Base-by-base conservation (phyloP, 2,329 filamentous ascomycete species). In the Cladophialophora immunda region DNA sequence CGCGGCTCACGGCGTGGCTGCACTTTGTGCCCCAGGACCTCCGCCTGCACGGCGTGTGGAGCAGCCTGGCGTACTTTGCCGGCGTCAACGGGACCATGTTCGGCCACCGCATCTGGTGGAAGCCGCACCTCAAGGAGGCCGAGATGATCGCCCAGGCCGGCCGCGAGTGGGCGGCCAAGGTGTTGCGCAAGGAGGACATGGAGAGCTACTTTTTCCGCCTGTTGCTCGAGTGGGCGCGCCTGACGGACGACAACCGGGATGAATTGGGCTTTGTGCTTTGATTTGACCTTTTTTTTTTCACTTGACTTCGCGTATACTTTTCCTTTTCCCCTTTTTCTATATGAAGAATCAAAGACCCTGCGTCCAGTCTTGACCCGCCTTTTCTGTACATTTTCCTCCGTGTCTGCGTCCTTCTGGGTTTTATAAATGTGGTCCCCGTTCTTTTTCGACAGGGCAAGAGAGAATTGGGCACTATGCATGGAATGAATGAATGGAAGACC, bases 21-120 rank as follows among this genome's bases (percentile, higher is more conserved):
- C 92, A 96, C 76, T 95, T 93, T 73, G 89, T 94, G 1, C 92
- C 92, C 8, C 79, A 94, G 17, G 92, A 95, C 75, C 71, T 90
- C 1, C 85, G 92, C 2, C 87, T 91, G 22, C 90, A 93, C 67
- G 90, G 86, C 0, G 79, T 95, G 47, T 92, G 91, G 81, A 88
- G 87, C 68, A 92, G 89, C 0, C 78, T 94, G 62, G 86, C 90
- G 0, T 95, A 93, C 78, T 94, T 95, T 74, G 81, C 84, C 4
- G 91, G 90, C 0, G 81, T 80, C 9, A 73, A 75, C 53, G 78
- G 76, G 6, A 76, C 74, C 6, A 81, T 81, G 17, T 83, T 84
- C 61, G 83, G 83, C 1, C 78, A 79, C 38, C 75, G 81, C 9
- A 80, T 84, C 60, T 75, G 82, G 5, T 83, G 88, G 76, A 77